These are phyloP conservation scores for Myxozyma geophila DNA, from an alignment of 805 yeast species.

Conservation along the genomic window DNA sequence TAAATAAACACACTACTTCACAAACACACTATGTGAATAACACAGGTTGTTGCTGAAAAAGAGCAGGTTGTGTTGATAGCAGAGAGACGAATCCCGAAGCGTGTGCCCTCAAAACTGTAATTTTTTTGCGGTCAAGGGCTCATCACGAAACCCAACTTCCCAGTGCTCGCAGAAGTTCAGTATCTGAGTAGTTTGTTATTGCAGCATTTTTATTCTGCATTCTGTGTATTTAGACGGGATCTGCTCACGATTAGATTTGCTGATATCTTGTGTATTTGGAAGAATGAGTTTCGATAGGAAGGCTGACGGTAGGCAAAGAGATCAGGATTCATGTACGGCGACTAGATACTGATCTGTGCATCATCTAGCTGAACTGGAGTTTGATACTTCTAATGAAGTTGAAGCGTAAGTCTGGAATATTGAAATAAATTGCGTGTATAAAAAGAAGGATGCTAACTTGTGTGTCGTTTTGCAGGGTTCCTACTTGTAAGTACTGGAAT, in stretches of 20 bases:
- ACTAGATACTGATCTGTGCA: not conserved
- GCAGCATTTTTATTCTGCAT: not conserved
- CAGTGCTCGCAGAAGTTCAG: not conserved
- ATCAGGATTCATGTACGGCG: not conserved
- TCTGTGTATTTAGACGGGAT: not conserved
- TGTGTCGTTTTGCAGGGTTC: conserved; percentile 16
- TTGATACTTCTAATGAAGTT: conserved; percentile 63
- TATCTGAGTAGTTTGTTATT: not conserved
- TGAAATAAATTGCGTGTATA: not conserved
- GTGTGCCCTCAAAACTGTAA: not conserved
- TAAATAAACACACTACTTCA: not conserved
- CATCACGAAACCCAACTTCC: conserved; percentile 11
- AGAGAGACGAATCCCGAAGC: not conserved
- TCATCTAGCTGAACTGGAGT: conserved; percentile 50
- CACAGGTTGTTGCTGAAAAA: not conserved
- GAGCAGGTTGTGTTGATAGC: not conserved
- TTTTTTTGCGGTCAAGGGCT: conserved; percentile 7
- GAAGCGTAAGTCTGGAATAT: conserved; percentile 40
- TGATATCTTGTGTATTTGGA: not conserved
- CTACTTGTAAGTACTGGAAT: conserved; percentile 30
- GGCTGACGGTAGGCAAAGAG: conserved; percentile 22
- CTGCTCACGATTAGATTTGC: not conserved
- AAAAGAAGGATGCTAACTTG: not conserved
- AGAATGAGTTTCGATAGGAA: conserved; percentile 31
- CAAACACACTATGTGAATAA: no score